Percentiles rank a stretch among this genome's conserved stretches.
Conservation (phyloP, 352 stramenopile genomes). For the Phytophthora meadii region DNA sequence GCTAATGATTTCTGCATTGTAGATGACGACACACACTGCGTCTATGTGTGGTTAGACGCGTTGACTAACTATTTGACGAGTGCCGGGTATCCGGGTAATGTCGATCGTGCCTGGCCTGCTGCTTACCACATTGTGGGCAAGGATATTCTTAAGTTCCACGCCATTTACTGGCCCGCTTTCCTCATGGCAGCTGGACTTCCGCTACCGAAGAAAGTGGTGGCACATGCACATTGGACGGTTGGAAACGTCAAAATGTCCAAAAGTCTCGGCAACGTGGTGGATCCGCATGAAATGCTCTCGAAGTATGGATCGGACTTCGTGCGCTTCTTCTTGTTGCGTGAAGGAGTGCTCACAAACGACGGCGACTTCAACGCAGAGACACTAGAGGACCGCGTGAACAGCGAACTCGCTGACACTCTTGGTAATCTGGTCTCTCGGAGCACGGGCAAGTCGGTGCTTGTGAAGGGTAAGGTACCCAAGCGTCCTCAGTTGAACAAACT, state of each 20-base stretch:
- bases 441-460: slow-evolving; percentile 75
- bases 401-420: slow-evolving; percentile 92
- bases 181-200: slow-evolving; percentile 93
- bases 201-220: slow-evolving; percentile 95
- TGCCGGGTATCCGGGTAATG: slow-evolving; percentile 89
- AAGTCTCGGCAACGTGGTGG: slow-evolving; percentile 98
- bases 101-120: slow-evolving; percentile 62
- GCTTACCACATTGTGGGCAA: slow-evolving; percentile 97
- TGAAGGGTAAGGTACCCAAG: slow-evolving; percentile 52
- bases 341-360: slow-evolving; percentile 96
- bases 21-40: slow-evolving; percentile 91
- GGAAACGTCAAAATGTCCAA: slow-evolving; percentile 99
- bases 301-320: slow-evolving; percentile 95
- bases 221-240: slow-evolving; percentile 99
- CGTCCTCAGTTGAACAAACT: slow-evolving; percentile 42
- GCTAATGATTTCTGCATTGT: slow-evolving; percentile 15
- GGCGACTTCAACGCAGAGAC: slow-evolving; percentile 87
- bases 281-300: slow-evolving; percentile 92
- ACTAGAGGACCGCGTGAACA: slow-evolving; percentile 97
- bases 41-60: slow-evolving; percentile 99
- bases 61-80: slow-evolving; percentile 99
- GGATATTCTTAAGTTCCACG: slow-evolving; percentile 99
- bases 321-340: slow-evolving; percentile 92
- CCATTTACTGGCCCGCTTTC: slow-evolving; percentile 99
- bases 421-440: slow-evolving; percentile 89